These are phyloP conservation scores for Huntiella abstrusa DNA, from an alignment of 2,329 filamentous ascomycete genomes.

Conservation along the genomic window DNA sequence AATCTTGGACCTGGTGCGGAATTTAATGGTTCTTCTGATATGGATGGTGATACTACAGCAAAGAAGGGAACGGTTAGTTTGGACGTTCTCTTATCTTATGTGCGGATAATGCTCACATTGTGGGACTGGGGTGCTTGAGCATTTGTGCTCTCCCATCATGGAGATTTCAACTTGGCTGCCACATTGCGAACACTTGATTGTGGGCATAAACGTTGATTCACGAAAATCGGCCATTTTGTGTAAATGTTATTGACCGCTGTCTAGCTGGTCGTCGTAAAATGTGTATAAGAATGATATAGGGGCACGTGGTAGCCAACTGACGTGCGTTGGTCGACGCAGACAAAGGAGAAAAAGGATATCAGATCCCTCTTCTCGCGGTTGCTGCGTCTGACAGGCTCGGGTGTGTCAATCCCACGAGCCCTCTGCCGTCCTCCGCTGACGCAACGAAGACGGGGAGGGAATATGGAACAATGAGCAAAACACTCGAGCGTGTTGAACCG, in stretches of 20 bases:
- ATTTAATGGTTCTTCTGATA: slow-evolving; percentile 7
- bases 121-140: slow-evolving; percentile 18
- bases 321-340: no score
- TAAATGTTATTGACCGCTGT: background rate
- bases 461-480: no score
- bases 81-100: slow-evolving; percentile 6
- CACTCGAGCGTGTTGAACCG: no score
- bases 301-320: no score
- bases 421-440: no score
- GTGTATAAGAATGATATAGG: no score
- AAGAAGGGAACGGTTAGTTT: slow-evolving; percentile 22
- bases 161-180: slow-evolving; percentile 63
- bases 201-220: slow-evolving; percentile 54
- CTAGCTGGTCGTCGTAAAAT: no score
- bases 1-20: background rate
- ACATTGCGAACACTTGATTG: slow-evolving; percentile 76
- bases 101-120: slow-evolving; percentile 2
- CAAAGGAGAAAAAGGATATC: no score
- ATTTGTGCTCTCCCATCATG: slow-evolving; percentile 71
- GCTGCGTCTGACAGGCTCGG: no score
- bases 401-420: no score
- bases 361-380: no score
- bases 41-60: slow-evolving; percentile 4
- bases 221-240: slow-evolving; percentile 23
- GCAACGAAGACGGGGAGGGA: no score